Evolutionary conservation across 2,329 filamentous ascomycete species (phyloP), one percentile per base, ranked within the genome.

Genomic region (Paraphaeosphaeria sporulosa): DNA sequence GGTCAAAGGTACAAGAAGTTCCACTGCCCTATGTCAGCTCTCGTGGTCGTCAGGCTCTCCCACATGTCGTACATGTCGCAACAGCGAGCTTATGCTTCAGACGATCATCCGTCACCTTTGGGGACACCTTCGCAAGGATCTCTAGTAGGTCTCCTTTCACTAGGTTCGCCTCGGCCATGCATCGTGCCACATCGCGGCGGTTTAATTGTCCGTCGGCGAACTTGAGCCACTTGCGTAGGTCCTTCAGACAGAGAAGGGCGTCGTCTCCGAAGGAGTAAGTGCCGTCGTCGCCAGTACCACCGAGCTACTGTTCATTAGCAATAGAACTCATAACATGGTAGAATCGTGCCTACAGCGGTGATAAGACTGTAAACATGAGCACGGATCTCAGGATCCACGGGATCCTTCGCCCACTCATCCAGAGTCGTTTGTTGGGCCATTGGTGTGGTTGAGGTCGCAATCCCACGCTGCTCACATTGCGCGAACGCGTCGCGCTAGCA

Each of bases 181-280:
- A 97, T 79, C 95, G 87, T 62, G 94, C 94, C 61, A 99, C 95
- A 75, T 99, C 95, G 84, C 96, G 90, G 67, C 94, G 90, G 75
- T 97, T 96, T 65, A 90, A 88, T 76, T 96, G 96, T 75, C 96
- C 92, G 77, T 97, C 94, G 83, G 95, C 95, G 64, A 97, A 88
- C 69, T 93, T 93, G 67, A 99, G 86, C 95, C 95, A 99, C 86
- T 90, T 90, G 75, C 95, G 94, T 57, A 99, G 85, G 79, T 99
- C 95, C 64, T 94, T 93, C 59, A 99, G 84, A 72, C 94, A 95
- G 59, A 95, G 92, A 61, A 96, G 83, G 13, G 94, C 94, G 75
- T 97, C 94, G 78, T 98, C 94, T 78, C 95, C 95, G 38, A 98
- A 88, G 46, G 92, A 86, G 77, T 99, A 99, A 72, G 86, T 86